Base-by-base conservation (phyloP, 345 rosid species). In the Jatropha curcas region DNA sequence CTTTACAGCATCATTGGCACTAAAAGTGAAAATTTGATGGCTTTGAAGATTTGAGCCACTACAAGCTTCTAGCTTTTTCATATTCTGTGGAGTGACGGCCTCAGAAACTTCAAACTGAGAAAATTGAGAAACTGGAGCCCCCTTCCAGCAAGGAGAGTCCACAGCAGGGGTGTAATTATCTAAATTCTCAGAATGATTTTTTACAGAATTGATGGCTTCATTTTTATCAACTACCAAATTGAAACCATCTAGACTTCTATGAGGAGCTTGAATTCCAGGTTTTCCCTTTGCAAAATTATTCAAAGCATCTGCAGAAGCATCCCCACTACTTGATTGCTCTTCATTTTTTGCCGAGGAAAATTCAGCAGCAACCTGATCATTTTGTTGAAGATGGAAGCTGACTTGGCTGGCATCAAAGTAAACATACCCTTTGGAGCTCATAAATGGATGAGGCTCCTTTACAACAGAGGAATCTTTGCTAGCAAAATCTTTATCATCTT, bases 121-220 rank as follows among this genome's bases (percentile, higher is more conserved):
- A 70, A 61, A 71, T 73, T 66, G 81, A 61, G 84, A 75, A 70
- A 74, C 71, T 2, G 76, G 76, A 71, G 86, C 89, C 73, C 86
- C 89, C 78, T 63, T 85, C 82, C 84, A 87, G 85, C 88, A 86
- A 27, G 87, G 89, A 35, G 90, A 86, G 75, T 79, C 95, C 82
- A 76, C 83, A 62, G 81, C 72, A 76, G 53, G 86, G 72, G 67
- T 60, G 73, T 48, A 70, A 74, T 79, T 76, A 82, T 85, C 89
- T 13, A 81, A 60, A 76, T 60, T 76, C 46, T 89, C 86, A 8
- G 81, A 75, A 67, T 77, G 58, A 68, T 76, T 82, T 62, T 85
- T 86, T 59, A 66, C 35, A 74, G 73, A 66, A 74, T 55, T 73
- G 52, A 78, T 22, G 62, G 82, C 62, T 63, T 71, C 78, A 79